Evolutionary conservation across 352 stramenopile genomes (phyloP).

Genomic region (Phytopythium cucurbitacearum): DNA sequence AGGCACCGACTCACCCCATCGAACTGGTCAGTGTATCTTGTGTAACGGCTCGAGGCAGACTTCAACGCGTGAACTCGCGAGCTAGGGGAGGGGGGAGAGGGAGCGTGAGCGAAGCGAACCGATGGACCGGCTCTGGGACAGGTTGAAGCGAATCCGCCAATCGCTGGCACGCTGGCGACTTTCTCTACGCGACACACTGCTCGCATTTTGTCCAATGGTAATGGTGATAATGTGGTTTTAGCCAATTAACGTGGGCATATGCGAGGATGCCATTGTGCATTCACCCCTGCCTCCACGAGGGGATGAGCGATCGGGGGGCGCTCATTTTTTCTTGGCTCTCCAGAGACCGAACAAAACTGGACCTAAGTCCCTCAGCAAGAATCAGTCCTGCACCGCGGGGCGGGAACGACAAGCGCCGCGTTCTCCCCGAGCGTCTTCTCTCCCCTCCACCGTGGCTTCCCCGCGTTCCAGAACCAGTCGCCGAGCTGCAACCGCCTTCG

Average conservation of each 20-base stretch:
- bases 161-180: constrained; percentile 1
- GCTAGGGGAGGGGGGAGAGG: constrained; percentile 7
- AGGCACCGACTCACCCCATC: not conserved
- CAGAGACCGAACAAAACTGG: constrained; percentile 18
- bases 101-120: constrained; percentile 1
- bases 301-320: not conserved
- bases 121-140: constrained; percentile 14
- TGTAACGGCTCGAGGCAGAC: not conserved
- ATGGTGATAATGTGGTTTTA: constrained; percentile 7
- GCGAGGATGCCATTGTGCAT: constrained; percentile 4
- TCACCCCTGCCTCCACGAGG: constrained; percentile 2
- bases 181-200: constrained; percentile 10
- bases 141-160: constrained; percentile 33
- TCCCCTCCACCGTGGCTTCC: not conserved
- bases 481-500: not conserved
- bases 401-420: not conserved
- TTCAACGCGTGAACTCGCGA: constrained; percentile 11
- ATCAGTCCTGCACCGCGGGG: constrained; percentile 1
- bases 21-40: not conserved
- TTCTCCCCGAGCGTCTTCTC: not conserved
- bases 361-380: not conserved
- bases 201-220: constrained; percentile 7
- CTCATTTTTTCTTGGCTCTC: constrained; percentile 9
- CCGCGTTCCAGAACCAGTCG: constrained; percentile 2
- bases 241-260: constrained; percentile 1